Evolutionary conservation across 2,329 filamentous ascomycete genomes (phyloP).

Genomic region (Fusarium nematophilum): DNA sequence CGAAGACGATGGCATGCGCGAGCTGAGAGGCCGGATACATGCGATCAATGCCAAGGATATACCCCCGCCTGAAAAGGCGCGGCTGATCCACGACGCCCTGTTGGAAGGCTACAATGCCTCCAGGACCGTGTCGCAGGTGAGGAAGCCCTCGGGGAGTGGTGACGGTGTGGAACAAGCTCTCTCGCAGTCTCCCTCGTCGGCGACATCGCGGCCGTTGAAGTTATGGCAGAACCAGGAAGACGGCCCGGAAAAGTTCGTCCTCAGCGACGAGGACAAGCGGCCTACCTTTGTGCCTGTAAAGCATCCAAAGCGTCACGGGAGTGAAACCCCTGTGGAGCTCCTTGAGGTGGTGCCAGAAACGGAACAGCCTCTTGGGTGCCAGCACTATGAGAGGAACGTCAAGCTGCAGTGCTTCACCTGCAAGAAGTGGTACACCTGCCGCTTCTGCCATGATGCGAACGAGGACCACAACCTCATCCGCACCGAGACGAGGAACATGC

Average conservation of each 20-base stretch:
- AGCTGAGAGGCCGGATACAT: constrained; percentile 74
- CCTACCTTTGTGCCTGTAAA: constrained; percentile 74
- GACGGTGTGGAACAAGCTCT: constrained; percentile 43
- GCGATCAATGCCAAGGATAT: constrained; percentile 72
- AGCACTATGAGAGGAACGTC: constrained; percentile 95
- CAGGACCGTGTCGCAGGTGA: constrained; percentile 31
- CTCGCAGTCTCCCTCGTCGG: constrained; percentile 56
- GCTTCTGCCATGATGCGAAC: constrained; percentile 88
- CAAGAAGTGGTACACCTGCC: constrained; percentile 92
- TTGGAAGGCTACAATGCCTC: constrained; percentile 72
- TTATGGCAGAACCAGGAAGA: constrained; percentile 65
- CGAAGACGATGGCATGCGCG: constrained; percentile 82
- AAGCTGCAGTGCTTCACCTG: constrained; percentile 95
- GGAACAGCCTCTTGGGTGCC: constrained; percentile 74
- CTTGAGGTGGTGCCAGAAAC: constrained; percentile 39
- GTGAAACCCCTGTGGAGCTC: constrained; percentile 49
- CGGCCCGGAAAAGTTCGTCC: constrained; percentile 56
- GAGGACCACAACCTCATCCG: constrained; percentile 85
- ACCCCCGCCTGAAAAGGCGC: constrained; percentile 73
- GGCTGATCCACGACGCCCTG: constrained; percentile 76
- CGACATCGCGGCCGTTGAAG: constrained; percentile 62
- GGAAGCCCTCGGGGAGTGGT: constrained; percentile 25
- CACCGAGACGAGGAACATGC: constrained; percentile 90
- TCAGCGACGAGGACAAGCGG: constrained; percentile 70
- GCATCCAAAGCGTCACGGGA: constrained; percentile 58